Evolutionary conservation across 257 asterid genomes (phyloP), one percentile per base, ranked within the genome.

Genomic region (Forsythia suspensa): DNA sequence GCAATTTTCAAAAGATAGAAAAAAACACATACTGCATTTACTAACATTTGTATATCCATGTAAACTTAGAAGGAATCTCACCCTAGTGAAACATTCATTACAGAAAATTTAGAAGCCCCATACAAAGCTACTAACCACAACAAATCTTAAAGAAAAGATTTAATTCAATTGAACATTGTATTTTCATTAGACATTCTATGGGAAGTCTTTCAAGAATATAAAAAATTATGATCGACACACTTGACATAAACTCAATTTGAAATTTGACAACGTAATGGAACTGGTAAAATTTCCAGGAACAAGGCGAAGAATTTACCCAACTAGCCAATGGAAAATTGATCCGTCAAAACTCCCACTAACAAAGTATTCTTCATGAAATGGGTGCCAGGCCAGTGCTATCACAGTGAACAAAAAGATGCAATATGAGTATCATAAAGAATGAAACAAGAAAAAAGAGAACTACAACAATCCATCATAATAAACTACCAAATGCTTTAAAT

Each of bases 331-430:
- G 83, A 93, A 91, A 79, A 96, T 92, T 81, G 99, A 92, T 88
- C 99, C 99, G 36, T 96, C 99, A 75, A 69, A 92, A 86, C 99
- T 96, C 85, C 99, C 99, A 79, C 99, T 96, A 74, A 92, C 99
- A 82, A 96, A 96, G 88, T 92, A 96, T 61, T 96, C 99, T 83
- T 96, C 99, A 75, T 96, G 97, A 84, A 94, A 96, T 61, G 99
- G 99, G 87, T 96, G 99, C 99, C 99, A 96, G 77, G 99, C 96
- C 95, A 96, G 84, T 71, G 97, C 98, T 95, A 76, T 73, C 76
- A 83, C 69, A 51, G 46, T 74, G 36, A 77, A 82, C 81, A 78
- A 24, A 78, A 18, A 69, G 71, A 82, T 39, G 36, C 66, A 72
- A 74, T 24, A 78, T 63, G 44, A 87, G 84, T 69, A 72, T 73